A percentile compares a stretch with the other conserved stretches of the same genome.
Conservation (phyloP, 2,329 filamentous ascomycete species). For the Aquanectria penicillioides region DNA sequence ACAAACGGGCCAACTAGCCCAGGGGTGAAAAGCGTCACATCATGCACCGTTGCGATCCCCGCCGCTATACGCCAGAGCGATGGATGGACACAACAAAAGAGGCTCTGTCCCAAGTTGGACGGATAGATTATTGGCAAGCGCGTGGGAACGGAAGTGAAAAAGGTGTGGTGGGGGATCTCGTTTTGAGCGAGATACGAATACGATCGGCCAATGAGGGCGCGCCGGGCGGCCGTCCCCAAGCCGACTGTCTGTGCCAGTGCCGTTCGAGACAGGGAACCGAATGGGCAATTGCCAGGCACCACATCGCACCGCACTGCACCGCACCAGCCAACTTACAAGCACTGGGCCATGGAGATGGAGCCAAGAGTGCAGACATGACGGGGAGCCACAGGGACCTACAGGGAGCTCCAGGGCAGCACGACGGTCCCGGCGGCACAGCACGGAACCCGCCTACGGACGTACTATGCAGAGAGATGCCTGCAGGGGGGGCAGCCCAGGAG, state of each 20-base stretch:
- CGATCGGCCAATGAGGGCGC: constrained; percentile 11
- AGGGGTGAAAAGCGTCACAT: neutral
- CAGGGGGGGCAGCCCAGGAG: neutral
- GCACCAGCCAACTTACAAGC: neutral
- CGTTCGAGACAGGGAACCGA: constrained; percentile 14
- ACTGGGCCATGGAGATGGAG: too few species aligned
- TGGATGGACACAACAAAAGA: neutral
- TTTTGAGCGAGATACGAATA: constrained; percentile 18
- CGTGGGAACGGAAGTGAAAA: neutral
- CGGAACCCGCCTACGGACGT: constrained; percentile 6
- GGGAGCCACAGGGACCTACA: too few species aligned
- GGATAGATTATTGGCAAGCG: neutral
- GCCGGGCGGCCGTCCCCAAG: neutral
- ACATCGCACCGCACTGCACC: neutral
- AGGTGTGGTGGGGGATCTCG: constrained; percentile 23
- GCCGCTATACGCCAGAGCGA: neutral
- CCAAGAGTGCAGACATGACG: too few species aligned
- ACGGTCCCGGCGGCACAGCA: constrained; percentile 12
- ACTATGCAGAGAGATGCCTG: constrained; percentile 2
- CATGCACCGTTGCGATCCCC: constrained; percentile 7
- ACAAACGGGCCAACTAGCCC: neutral
- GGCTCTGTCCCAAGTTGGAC: constrained; percentile 5
- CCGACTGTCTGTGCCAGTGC: constrained; percentile 13
- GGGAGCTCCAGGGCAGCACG: neutral
- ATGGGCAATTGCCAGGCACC: constrained; percentile 22